Evolutionary conservation across 805 yeast genomes (phyloP).

Genomic region (Blastobotrys chiropterorum): DNA sequence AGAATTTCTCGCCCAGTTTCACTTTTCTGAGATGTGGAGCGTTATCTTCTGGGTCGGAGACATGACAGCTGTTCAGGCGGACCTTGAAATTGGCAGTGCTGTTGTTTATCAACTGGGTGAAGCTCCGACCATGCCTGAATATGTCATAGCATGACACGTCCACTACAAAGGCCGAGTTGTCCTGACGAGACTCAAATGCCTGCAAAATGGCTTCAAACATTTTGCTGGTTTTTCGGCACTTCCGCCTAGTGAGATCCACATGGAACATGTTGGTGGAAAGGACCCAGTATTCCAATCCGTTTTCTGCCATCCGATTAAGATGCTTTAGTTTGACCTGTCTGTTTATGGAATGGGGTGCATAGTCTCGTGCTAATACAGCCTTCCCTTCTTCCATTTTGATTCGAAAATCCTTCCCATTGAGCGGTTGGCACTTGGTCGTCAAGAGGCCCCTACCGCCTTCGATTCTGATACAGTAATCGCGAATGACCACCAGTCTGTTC

Average conservation of each 20-base stretch:
- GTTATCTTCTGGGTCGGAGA: background rate
- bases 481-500: background rate
- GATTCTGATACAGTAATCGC: background rate
- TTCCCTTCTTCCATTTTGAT: background rate
- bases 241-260: background rate
- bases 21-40: background rate
- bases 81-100: background rate
- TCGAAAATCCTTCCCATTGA: background rate
- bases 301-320: background rate
- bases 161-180: background rate
- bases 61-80: background rate
- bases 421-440: background rate
- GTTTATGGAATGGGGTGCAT: background rate
- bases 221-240: background rate
- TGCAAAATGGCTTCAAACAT: too few species aligned
- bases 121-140: background rate
- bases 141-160: background rate
- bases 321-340: background rate
- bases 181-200: background rate
- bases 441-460: background rate
- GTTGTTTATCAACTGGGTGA: background rate
- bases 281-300: background rate
- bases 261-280: background rate
- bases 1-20: background rate
- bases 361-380: background rate